A percentile compares a stretch with the other conserved stretches of the same genome.
Evolutionary conservation across 2,329 filamentous ascomycete species (phyloP).

Genomic region (Aspergillus novofumigatus): DNA sequence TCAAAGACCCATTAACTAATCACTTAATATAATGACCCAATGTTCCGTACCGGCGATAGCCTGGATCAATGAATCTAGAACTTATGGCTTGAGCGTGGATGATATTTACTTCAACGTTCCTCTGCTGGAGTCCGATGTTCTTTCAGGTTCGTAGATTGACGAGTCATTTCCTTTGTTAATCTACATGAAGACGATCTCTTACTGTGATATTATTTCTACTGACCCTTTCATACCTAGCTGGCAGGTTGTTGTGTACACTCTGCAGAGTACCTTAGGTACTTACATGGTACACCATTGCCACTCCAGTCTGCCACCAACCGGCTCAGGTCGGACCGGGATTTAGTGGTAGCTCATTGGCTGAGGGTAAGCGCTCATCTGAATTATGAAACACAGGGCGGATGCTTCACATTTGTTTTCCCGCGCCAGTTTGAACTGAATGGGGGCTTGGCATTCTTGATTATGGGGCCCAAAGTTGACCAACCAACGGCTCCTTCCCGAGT

Average conservation of each 20-base stretch:
- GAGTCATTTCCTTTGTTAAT: background rate
- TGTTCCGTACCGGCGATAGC: background rate
- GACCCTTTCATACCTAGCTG: background rate
- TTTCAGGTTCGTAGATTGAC: background rate
- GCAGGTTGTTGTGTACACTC: background rate
- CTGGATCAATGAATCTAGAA: background rate
- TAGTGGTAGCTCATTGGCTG: constrained; percentile 17
- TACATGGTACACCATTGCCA: background rate
- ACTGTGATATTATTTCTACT: background rate
- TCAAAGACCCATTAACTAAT: background rate
- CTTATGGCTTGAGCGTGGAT: background rate
- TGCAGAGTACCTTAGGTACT: background rate
- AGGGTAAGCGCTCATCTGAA: constrained; percentile 29
- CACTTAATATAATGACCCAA: background rate
- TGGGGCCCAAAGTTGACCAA: background rate
- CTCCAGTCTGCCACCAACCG: background rate
- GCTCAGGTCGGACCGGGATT: constrained; percentile 2
- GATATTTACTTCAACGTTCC: background rate
- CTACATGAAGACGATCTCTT: background rate
- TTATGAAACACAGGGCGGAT: constrained; percentile 33
- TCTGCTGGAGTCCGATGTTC: too few species aligned
- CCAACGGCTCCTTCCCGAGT: background rate
- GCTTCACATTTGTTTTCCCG: constrained; percentile 31
- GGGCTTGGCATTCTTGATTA: constrained; percentile 18
- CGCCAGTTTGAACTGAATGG: constrained; percentile 33